Conservation (phyloP, 108 stramenopile species). For the Licmophora abbreviata region DNA sequence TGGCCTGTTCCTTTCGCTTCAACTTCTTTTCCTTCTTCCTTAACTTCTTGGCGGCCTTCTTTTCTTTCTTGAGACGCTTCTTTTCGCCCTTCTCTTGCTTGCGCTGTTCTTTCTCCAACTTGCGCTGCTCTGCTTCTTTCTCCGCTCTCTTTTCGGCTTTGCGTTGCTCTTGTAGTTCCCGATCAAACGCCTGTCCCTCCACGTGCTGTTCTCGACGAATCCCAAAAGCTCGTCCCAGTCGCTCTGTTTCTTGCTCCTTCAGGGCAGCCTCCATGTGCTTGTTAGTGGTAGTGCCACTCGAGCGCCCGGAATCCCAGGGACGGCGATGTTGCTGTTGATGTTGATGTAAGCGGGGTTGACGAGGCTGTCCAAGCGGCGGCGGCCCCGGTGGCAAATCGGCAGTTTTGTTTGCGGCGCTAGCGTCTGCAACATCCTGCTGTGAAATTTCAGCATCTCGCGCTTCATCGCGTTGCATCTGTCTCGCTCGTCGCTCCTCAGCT, state of each 20-base stretch:
- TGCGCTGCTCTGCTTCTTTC: slow-evolving; percentile 11
- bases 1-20: too few relatives aligned
- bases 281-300: slow-evolving; percentile 14
- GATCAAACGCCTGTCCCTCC: slow-evolving; percentile 78
- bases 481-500: slow-evolving; percentile 5
- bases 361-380: not conserved
- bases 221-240: slow-evolving; percentile 57
- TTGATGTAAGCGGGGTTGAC: not conserved
- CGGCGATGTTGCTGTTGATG: not conserved
- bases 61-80: not conserved
- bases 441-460: not conserved
- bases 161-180: slow-evolving; percentile 60
- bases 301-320: too few relatives aligned
- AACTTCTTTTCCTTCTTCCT: not conserved
- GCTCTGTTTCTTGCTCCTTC: slow-evolving; percentile 50
- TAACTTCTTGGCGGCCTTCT: not conserved
- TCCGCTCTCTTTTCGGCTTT: slow-evolving; percentile 14
- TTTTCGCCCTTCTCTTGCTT: slow-evolving; percentile 13
- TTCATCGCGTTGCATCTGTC: slow-evolving; percentile 13
- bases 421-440: not conserved
- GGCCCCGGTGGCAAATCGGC: not conserved
- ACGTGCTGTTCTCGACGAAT: slow-evolving; percentile 45
- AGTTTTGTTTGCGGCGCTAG: not conserved
- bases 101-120: slow-evolving; percentile 28
- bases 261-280: slow-evolving; percentile 26